Percentiles rank a stretch among this genome's conserved stretches.
These are phyloP conservation scores for Populus tremula DNA, from an alignment of 345 rosid genomes.

Conservation along the genomic window DNA sequence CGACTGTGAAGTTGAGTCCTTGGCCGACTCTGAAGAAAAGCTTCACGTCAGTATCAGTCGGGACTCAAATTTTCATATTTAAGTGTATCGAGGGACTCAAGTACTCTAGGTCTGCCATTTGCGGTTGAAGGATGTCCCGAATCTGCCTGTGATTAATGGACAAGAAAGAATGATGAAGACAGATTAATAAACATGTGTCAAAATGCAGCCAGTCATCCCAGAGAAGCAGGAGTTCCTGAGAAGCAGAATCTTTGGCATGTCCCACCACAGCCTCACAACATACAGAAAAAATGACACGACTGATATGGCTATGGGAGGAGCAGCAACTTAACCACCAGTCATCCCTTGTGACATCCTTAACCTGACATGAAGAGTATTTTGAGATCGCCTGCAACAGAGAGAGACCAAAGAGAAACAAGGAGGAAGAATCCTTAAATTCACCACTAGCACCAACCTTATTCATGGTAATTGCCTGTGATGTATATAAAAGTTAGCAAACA, in stretches of 20 bases:
- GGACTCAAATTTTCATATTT: slow-evolving; percentile 28
- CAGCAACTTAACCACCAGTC: too few species aligned
- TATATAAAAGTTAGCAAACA: too few species aligned
- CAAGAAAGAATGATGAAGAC: background rate
- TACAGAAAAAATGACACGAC: background rate
- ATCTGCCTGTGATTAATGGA: background rate
- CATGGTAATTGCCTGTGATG: background rate
- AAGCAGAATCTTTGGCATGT: background rate
- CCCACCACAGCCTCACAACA: background rate
- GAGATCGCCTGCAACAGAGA: background rate
- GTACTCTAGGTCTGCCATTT: too few species aligned
- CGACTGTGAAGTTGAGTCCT: slow-evolving; percentile 42
- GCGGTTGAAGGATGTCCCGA: background rate
- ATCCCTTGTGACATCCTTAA: too few species aligned
- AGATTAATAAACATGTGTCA: too few species aligned
- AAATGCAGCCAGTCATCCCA: too few species aligned
- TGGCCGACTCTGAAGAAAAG: slow-evolving; percentile 66
- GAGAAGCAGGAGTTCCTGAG: too few species aligned
- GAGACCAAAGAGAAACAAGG: background rate
- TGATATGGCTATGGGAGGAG: background rate
- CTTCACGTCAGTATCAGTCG: slow-evolving; percentile 54
- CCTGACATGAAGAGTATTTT: background rate
- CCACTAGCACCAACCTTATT: background rate
- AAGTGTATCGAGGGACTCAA: too few species aligned
- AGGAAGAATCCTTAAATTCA: background rate